Evolutionary conservation across 306 rosid species (phyloP).

Genomic region (Abrus pulchellus): DNA sequence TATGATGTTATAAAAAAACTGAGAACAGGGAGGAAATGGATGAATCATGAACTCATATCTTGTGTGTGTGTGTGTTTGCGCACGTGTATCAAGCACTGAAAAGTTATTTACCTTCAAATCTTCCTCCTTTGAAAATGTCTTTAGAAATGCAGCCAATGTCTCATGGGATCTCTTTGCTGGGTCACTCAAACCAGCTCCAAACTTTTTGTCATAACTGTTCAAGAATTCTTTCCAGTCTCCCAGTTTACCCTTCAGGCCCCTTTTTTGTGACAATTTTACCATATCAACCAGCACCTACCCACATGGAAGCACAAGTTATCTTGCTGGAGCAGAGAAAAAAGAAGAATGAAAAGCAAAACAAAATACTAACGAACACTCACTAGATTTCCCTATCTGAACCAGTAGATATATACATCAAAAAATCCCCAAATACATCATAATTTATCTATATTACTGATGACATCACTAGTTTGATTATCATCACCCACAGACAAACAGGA

Average conservation of each 20-base stretch:
- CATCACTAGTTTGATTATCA: neutral
- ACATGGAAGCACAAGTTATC: conserved; percentile 35
- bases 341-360: neutral
- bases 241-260: conserved; percentile 67
- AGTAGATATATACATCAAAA: neutral
- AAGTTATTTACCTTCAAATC: conserved; percentile 63
- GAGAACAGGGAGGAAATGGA: conserved; percentile 25
- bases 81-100: neutral
- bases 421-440: conserved; percentile 16
- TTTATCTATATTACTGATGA: neutral
- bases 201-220: conserved; percentile 59
- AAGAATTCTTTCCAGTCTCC: conserved; percentile 92
- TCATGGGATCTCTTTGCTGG: conserved; percentile 75
- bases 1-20: conserved; percentile 69
- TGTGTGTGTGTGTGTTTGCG: neutral
- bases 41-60: neutral
- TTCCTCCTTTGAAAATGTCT: conserved; percentile 58
- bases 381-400: neutral
- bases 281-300: conserved; percentile 77
- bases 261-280: conserved; percentile 73
- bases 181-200: conserved; percentile 79
- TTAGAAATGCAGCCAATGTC: conserved; percentile 69
- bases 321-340: neutral
- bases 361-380: neutral
- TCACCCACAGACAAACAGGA: neutral